Evolutionary conservation across 176 grass and related monocot genomes (phyloP).

Genomic region (Phyllostachys edulis): DNA sequence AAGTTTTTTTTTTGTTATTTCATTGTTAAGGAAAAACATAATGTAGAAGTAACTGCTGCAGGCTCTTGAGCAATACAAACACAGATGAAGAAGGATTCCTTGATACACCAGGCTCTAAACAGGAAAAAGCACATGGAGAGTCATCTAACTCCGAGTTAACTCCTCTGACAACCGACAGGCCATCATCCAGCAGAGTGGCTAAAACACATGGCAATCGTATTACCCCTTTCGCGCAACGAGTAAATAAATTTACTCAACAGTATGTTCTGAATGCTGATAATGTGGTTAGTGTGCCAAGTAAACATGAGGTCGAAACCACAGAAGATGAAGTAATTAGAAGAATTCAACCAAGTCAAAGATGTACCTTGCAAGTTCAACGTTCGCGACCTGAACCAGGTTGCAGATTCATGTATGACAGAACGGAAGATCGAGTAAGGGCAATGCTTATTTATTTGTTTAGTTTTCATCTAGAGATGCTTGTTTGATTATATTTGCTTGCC

Average conservation of each 20-base stretch:
- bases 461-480: constrained; percentile 5
- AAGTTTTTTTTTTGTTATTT: constrained; percentile 16
- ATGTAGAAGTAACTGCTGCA: constrained; percentile 49
- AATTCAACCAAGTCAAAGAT: constrained; percentile 63
- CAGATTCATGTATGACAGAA: constrained; percentile 96
- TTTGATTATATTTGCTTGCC: constrained; percentile 37
- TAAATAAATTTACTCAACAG: constrained; percentile 71
- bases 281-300: constrained; percentile 35
- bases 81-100: constrained; percentile 39
- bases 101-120: constrained; percentile 51
- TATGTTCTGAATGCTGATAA: constrained; percentile 61
- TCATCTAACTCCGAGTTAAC: constrained; percentile 48
- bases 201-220: constrained; percentile 58
- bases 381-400: constrained; percentile 72
- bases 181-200: constrained; percentile 55
- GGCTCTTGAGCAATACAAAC: constrained; percentile 64
- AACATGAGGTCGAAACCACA: constrained; percentile 36
- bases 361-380: constrained; percentile 66
- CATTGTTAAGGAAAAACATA: constrained; percentile 34
- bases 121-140: constrained; percentile 52
- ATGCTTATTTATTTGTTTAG: constrained; percentile 29
- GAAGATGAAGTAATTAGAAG: constrained; percentile 87
- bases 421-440: constrained; percentile 66
- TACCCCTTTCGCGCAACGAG: constrained; percentile 80
- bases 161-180: constrained; percentile 46